Base-by-base conservation (phyloP, 768 basidiomycete genomes). In the Clavulina sp. region DNA sequence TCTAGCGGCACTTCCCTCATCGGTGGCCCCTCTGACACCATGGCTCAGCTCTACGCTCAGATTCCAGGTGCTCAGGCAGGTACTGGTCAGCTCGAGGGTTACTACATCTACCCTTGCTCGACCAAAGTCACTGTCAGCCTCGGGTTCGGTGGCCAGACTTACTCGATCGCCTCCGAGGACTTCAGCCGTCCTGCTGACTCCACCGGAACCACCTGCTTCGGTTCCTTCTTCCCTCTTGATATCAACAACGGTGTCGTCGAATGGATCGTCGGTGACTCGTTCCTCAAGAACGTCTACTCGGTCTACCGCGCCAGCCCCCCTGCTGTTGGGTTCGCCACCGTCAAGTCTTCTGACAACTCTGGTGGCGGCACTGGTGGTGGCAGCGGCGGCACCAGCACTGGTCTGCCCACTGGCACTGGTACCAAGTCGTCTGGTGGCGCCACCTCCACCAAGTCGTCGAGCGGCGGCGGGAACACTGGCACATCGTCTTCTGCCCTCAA, bases 201-300 rank as follows among this genome's bases (percentile, higher is more conserved):
- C n/a, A n/a, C n/a, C n/a, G n/a, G n/a, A n/a, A n/a, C n/a, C n/a
- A n/a, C n/a, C n/a, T n/a, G n/a, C n/a, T n/a, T n/a, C n/a, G n/a
- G n/a, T n/a, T n/a, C 43, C 9, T 46, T 46, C 43, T 46, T 46
- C 43, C 13, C 13, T 13, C 43, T 46, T 9, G 43, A 46, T 28
- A 24, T 9, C 9, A 32, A 26, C 18, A 36, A 9, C 19, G 6
- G 41, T 19, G 28, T 40, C 2, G 51, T 54, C 16, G 7, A 53
- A 29, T 56, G 56, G 56, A 53, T 58, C 31, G 24, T 58, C 21
- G 56, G 57, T n/a, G 57, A 53, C 23, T 24, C 57, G 23, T 58
- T 58, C 47, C 47, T 58, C 7, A 57, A 56, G 38, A 56, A 56
- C 33, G 55, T 56, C 32, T 58, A 58, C 40, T 50, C 56, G 13